Evolutionary conservation across 768 basidiomycete species (phyloP).

Genomic region (Amanita muscaria): DNA sequence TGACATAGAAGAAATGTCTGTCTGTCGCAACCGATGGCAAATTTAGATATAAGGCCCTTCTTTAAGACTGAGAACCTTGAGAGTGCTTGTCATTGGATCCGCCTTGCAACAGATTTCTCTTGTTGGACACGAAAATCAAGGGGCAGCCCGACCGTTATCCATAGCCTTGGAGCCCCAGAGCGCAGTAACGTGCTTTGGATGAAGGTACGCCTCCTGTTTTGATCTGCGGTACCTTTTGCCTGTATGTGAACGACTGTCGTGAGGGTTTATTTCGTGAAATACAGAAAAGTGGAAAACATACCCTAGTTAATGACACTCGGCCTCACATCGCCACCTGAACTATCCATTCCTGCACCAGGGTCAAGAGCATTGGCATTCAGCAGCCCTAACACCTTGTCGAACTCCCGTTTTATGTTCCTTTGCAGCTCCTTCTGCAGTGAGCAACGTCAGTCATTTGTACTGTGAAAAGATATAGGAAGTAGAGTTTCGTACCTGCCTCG

Average conservation of each 20-base stretch:
- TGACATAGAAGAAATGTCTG: constrained; percentile 88
- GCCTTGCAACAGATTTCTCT: constrained; percentile 44
- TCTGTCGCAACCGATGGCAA: constrained; percentile 72
- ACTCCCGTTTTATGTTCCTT: constrained; percentile 83
- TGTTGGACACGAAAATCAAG: constrained; percentile 59
- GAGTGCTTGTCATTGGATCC: constrained; percentile 21
- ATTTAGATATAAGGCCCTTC: constrained; percentile 79
- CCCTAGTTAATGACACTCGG: constrained; percentile 71
- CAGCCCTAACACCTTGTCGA: constrained; percentile 69
- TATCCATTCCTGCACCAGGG: constrained; percentile 48
- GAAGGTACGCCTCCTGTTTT: constrained; percentile 63
- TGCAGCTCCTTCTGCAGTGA: constrained; percentile 82
- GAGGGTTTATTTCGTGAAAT: neutral
- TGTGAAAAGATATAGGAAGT: neutral
- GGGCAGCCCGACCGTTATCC: constrained; percentile 63
- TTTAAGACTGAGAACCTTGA: neutral
- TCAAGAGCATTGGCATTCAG: constrained; percentile 86
- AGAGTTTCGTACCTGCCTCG: constrained; percentile 53
- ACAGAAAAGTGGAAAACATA: constrained; percentile 25
- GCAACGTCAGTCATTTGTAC: neutral
- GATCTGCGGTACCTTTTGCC: constrained; percentile 60
- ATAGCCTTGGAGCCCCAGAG: constrained; percentile 83
- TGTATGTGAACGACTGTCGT: constrained; percentile 16
- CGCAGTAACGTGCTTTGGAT: constrained; percentile 51
- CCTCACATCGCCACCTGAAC: constrained; percentile 55